phyloP scores from a whole-genome alignment of 179 eudicot species.

The Actinidia chinensis region DNA sequence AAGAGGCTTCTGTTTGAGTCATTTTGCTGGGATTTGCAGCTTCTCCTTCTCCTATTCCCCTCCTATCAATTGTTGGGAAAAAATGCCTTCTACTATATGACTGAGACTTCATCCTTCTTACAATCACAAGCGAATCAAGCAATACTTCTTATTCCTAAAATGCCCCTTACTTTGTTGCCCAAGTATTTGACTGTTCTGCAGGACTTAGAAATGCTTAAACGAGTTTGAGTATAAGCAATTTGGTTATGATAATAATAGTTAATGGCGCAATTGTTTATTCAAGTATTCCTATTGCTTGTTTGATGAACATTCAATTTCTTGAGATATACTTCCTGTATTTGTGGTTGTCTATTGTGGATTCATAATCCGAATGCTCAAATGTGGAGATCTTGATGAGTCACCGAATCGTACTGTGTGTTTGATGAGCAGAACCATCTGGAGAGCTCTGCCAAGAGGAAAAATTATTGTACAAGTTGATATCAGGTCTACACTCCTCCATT shows the following conservation, averaged over 20 bases:
- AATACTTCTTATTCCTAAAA: no score
- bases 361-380: neutral
- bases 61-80: no score
- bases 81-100: no score
- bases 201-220: neutral
- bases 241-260: neutral
- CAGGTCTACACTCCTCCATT: conserved; percentile 91
- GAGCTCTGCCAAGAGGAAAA: conserved; percentile 89
- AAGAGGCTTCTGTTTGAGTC: no score
- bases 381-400: neutral
- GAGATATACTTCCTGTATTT: neutral
- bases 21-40: no score
- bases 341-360: neutral
- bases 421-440: conserved; percentile 62
- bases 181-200: neutral
- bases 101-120: no score
- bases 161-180: neutral
- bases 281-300: neutral
- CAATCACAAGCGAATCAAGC: no score
- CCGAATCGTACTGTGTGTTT: neutral
- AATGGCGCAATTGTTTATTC: neutral
- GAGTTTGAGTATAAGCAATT: no score
- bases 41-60: no score
- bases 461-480: conserved; percentile 78
- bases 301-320: conserved; percentile 11